Evolutionary conservation across 805 yeast genomes (phyloP), one percentile per base, ranked within the genome.

Genomic region (Dipodascopsis uninucleata): DNA sequence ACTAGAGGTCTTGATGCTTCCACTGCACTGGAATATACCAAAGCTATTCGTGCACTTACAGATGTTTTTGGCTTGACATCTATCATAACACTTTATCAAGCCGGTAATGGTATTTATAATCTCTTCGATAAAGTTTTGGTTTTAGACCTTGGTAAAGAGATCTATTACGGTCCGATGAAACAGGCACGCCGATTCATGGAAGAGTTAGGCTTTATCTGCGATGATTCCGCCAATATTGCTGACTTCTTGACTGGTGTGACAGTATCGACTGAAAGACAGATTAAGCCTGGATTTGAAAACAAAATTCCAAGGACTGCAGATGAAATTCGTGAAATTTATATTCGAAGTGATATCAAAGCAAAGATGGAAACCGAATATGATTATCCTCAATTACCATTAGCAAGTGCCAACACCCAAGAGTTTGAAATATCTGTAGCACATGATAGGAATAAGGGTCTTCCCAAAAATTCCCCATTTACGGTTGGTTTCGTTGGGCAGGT

Each of bases 1-100:
- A 85, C 95, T 4, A 76, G 93, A 69, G 95, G 94, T 57, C 71
- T 85, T 49, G 95, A 85, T 66, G 74, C 93, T 2, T 83, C 90
- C 5, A 84, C 93, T 33, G 94, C 95, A 2, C 69, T 82, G 52
- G 88, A 83, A 60, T 84, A 78, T 58, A 71, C 82, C 33, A 70
- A 77, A 49, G 81, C 86, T 18, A 70, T 85, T 49, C 78, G 82
- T 57, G 73, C 78, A 2, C 68, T 77, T 12, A 81, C 87, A 4
- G 64, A 70, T 26, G 65, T 80, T 39, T 62, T 74, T 46, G 69
- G 71, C 18, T 67, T 75, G 8, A 70, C 82, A 4, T 78, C 84
- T 1, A 70, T 80, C 36, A 79, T 82, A 41, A 84, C 89, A 23
- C 78, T 82, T 38, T 78, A 78, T 61, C 85, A 79, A 63, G 82